phyloP scores from a whole-genome alignment of 371 early-diverging fungal genomes.

The Phascolomyces articulosus region DNA sequence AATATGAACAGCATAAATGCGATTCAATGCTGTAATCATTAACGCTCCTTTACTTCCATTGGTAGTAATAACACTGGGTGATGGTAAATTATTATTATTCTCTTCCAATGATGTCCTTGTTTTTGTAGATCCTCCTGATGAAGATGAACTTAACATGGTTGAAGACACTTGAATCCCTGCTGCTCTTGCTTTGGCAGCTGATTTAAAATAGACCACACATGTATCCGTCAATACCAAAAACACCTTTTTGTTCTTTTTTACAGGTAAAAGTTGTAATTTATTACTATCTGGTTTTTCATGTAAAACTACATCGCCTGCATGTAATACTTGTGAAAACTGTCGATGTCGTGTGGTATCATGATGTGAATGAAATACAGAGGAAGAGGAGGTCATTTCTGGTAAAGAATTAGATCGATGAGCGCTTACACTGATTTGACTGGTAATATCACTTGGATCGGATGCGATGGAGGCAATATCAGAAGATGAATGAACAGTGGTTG shows the following conservation, averaged over 20 bases:
- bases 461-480: not conserved
- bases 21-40: conserved; percentile 20
- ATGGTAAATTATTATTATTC: not conserved
- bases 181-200: conserved; percentile 29
- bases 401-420: not conserved
- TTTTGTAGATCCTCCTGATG: not conserved
- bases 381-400: not conserved
- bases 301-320: conserved; percentile 30
- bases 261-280: not conserved
- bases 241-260: conserved; percentile 22
- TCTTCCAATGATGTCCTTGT: conserved; percentile 10
- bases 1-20: conserved; percentile 37
- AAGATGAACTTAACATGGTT: not conserved
- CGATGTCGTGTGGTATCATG: not conserved
- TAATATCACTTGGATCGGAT: not conserved
- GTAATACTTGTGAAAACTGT: not conserved
- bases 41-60: not conserved
- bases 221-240: conserved; percentile 40
- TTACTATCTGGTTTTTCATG: conserved; percentile 24
- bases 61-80: not conserved
- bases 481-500: not conserved
- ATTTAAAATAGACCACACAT: conserved; percentile 36
- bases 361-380: not conserved
- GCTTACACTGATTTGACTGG: not conserved
- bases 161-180: conserved; percentile 25